phyloP scores from a whole-genome alignment of 2,329 filamentous ascomycete genomes.

The Pseudodiploospora longispora region DNA sequence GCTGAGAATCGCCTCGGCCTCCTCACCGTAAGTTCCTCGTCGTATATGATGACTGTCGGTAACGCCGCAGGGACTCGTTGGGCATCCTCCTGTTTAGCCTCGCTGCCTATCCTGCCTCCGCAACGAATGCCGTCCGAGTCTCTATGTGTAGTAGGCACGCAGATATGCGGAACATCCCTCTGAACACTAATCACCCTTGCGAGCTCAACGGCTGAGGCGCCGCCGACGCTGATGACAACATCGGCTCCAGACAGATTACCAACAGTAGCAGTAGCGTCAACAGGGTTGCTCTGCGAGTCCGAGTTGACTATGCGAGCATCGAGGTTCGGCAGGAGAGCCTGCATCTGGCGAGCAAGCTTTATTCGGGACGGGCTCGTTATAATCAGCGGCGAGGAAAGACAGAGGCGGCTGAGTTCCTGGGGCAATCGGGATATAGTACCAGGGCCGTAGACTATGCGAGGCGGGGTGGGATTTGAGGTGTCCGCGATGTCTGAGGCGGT shows the following conservation, averaged over 20 bases:
- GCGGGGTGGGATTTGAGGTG: constrained; percentile 5
- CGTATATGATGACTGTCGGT: constrained; percentile 29
- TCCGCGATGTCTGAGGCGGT: no score
- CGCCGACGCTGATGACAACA: constrained; percentile 52
- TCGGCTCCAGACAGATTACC: constrained; percentile 35
- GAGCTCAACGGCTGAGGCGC: constrained; percentile 53
- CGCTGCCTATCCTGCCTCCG: neutral
- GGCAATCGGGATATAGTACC: constrained; percentile 25
- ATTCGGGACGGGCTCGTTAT: constrained; percentile 30
- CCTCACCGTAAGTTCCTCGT: constrained; percentile 26
- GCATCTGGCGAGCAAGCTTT: constrained; percentile 24
- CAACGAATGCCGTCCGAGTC: constrained; percentile 38
- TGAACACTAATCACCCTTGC: constrained; percentile 46
- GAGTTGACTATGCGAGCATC: constrained; percentile 25
- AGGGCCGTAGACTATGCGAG: constrained; percentile 27
- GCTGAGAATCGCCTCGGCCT: constrained; percentile 19
- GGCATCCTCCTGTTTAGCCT: neutral
- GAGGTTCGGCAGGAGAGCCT: constrained; percentile 25
- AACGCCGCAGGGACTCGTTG: constrained; percentile 3
- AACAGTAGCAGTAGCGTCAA: constrained; percentile 21
- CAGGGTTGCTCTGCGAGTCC: constrained; percentile 18
- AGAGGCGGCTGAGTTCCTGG: constrained; percentile 24
- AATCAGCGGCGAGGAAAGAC: constrained; percentile 26
- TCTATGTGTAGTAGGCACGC: constrained; percentile 52
- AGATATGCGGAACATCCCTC: constrained; percentile 48